Evolutionary conservation across 192 early-diverging fungal species (phyloP).

Genomic region (Backusella westeae): DNA sequence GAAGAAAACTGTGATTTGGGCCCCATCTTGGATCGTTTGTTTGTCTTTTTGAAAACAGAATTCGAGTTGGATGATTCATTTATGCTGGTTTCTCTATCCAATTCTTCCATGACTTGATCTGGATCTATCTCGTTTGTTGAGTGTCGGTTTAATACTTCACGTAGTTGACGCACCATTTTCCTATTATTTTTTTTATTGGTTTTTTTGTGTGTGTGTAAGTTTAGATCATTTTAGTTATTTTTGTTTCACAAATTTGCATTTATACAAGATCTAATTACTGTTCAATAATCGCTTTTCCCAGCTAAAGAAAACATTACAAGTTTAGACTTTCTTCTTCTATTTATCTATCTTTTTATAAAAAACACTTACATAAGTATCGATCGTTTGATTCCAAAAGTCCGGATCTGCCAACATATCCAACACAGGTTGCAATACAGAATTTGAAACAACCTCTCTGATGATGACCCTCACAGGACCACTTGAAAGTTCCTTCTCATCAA

Average conservation of each 20-base stretch:
- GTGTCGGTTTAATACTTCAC: slow-evolving; percentile 66
- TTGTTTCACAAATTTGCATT: slow-evolving; percentile 7
- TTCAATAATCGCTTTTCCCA: slow-evolving; percentile 47
- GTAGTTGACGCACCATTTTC: slow-evolving; percentile 70
- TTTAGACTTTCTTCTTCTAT: slow-evolving; percentile 27
- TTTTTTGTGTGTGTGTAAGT: not conserved
- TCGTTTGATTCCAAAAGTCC: slow-evolving; percentile 83
- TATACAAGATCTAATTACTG: slow-evolving; percentile 36
- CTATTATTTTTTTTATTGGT: slow-evolving; percentile 16
- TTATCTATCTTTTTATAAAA: slow-evolving; percentile 7
- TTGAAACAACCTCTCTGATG: slow-evolving; percentile 73
- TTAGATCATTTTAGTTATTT: not conserved
- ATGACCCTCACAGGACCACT: slow-evolving; percentile 60
- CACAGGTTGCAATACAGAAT: slow-evolving; percentile 66
- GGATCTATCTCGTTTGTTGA: slow-evolving; percentile 43
- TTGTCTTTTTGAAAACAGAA: not conserved
- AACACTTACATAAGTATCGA: slow-evolving; percentile 62
- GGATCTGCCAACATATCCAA: slow-evolving; percentile 73
- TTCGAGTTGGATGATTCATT: not conserved
- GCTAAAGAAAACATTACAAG: slow-evolving; percentile 22
- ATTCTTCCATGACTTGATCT: slow-evolving; percentile 9
- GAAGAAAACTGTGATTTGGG: slow-evolving; percentile 20
- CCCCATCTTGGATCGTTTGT: slow-evolving; percentile 5
- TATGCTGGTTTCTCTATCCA: not conserved
- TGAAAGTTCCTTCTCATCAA: slow-evolving; percentile 55